Base-by-base conservation (phyloP, 2,329 filamentous ascomycete species). In the Ophiostoma sp. region DNA sequence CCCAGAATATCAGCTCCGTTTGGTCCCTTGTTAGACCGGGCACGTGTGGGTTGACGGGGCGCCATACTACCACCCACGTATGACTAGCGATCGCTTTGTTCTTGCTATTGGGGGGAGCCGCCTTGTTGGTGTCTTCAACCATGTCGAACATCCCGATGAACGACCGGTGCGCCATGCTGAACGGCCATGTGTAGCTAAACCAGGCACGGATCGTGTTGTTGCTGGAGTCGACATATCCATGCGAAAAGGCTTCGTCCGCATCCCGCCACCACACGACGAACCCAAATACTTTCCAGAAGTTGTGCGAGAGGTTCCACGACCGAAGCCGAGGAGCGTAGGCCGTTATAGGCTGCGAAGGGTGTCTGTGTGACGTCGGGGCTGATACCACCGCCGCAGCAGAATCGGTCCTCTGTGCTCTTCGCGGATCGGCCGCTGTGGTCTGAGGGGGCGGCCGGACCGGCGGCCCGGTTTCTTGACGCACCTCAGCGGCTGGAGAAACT, bases 1-100 rank as follows among this genome's bases (percentile, higher is more conserved):
- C 85, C 84, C 84, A 86, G 52, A 87, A 83, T 5, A 87, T 76
- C 12, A 87, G 72, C 71, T 87, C 84, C 2, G 78, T 77, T 1
- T 67, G 2, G 78, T 77, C 2, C 65, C 27, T 27, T 66, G 0
- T 1, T 71, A 73, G 76, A 81, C 0, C 74, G 71, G 27, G 36
- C 67, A 74, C 0, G 68, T 81, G 77, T 1, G 78, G 75, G n/a
- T 81, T 75, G 4, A 76, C 72, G 0, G 82, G 80, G 11, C 85
- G 80, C 69, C 81, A 80, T 14, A 84, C 72, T 0, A 77, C 82
- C 45, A 86, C 71, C 84, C 84, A 87, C 0, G 85, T 82, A 62
- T 81, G 79, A 9, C 80, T 78, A 44, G 71, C 68, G 8, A 49
- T 49, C 45, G 5, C 45, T 14, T 14, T 11, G 72, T 72, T n/a